Evolutionary conservation across 202 grass and related monocot species (phyloP), one percentile per base, ranked within the genome.

Genomic region (Cymbopogon flexuosus): DNA sequence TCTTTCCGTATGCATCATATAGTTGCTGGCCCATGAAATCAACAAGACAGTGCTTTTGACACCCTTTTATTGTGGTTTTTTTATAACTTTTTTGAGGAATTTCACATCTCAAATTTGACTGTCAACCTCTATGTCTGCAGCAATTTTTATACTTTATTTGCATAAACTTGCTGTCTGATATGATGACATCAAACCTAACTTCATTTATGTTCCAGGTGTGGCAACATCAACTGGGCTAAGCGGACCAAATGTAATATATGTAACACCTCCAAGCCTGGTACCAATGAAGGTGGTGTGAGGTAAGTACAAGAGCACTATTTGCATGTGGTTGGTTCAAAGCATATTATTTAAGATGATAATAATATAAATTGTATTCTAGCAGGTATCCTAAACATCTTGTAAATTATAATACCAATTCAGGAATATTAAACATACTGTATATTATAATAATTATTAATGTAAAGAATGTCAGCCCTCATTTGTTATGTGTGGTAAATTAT

Each of bases 221-320:
- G 86, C 42, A 98, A 98, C 41, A 91, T 98, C 73, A 98, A 98
- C 61, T 98, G 96, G 96, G 96, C 96, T 42, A 98, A 98, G 72
- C 90, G 96, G 45, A 85, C 45, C 8, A 95, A 98, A 73, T 98
- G 95, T 75, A 98, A 98, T 84, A 92, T 95, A 22, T 98, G 95
- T 72, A 95, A 98, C 88, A 98, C 92, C 67, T 93, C 91, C 49
- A 95, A 93, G 73, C 92, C 96, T 78, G 96, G 96, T 60, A 87
- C 89, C 60, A 98, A 86, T 87, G 96, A 98, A 84, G 96, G 96
- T 75, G 96, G 90, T 81, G 92, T 91, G 61, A 98, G 96, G 96
- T 93, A 87, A 78, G 60, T 29, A 10, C 7, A 29, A 49, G 12
- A 65, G 4, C 24, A 46, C 54, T 45, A 27, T 45, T 71, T 57